A percentile compares a stretch with the other conserved stretches of the same genome.
phyloP scores from a whole-genome alignment of 495 filamentous ascomycete species.

The Tuber microsphaerosporum region DNA sequence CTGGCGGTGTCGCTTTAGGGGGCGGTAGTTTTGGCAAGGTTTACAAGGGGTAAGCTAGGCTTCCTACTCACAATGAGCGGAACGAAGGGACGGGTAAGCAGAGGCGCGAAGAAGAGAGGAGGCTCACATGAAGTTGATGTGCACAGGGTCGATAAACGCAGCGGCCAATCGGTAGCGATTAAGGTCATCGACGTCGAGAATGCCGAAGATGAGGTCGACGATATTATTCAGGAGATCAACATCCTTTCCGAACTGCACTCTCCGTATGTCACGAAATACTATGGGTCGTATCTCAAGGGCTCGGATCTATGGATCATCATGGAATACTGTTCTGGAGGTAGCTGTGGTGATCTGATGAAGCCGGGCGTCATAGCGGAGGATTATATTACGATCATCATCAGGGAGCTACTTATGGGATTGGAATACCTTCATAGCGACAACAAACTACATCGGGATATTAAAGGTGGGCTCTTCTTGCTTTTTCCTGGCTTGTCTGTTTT shows the following conservation, averaged over 20 bases:
- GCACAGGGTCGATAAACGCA: slow-evolving; percentile 28
- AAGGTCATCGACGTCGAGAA: slow-evolving; percentile 92
- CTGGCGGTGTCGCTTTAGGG: slow-evolving; percentile 36
- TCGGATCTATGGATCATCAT: slow-evolving; percentile 99
- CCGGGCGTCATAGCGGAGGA: slow-evolving; percentile 82
- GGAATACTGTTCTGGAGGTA: slow-evolving; percentile 92
- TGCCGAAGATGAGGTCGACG: slow-evolving; percentile 93
- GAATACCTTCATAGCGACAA: slow-evolving; percentile 92
- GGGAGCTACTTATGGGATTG: slow-evolving; percentile 79
- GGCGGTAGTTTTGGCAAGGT: slow-evolving; percentile 94
- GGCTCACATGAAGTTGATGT: slow-evolving; percentile 13
- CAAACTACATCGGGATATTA: slow-evolving; percentile 96
- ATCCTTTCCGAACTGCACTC: slow-evolving; percentile 91
- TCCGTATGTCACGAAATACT: slow-evolving; percentile 91
- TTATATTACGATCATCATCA: slow-evolving; percentile 90
- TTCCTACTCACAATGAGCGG: slow-evolving; percentile 50
- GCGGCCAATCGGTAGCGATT: slow-evolving; percentile 31
- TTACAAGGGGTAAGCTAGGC: slow-evolving; percentile 61
- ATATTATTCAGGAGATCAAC: slow-evolving; percentile 95
- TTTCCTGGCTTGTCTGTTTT: slow-evolving; percentile 6
- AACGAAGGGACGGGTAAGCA: slow-evolving; percentile 86
- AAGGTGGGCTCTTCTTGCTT: slow-evolving; percentile 44
- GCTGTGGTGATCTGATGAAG: slow-evolving; percentile 91
- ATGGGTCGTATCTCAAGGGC: slow-evolving; percentile 85
- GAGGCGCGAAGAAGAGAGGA: slow-evolving; percentile 35